Evolutionary conservation across 1,139 yeast species (phyloP).

Genomic region (Suhomyces chickasaworum): DNA sequence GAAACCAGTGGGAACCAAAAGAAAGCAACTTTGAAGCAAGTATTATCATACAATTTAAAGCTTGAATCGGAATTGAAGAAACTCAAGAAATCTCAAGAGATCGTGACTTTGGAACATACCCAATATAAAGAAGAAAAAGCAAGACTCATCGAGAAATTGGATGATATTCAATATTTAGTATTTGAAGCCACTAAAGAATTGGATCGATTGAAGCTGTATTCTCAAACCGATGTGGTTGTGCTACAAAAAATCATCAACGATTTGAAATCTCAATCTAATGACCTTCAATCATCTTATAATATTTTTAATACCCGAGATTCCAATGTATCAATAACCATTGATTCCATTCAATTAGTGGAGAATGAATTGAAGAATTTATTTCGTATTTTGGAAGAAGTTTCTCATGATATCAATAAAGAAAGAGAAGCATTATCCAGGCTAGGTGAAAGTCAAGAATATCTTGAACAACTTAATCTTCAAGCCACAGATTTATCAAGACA

Average conservation of each 20-base stretch:
- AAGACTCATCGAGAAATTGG: conserved; percentile 55
- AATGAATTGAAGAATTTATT: conserved; percentile 55
- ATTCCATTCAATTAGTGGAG: conserved; percentile 58
- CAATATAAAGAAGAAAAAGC: conserved; percentile 66
- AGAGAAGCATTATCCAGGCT: conserved; percentile 45
- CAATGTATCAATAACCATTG: conserved; percentile 57
- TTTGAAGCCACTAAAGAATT: conserved; percentile 60
- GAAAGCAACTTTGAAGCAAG: conserved; percentile 43
- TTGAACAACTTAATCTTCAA: conserved; percentile 46
- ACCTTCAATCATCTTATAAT: conserved; percentile 34
- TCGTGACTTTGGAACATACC: conserved; percentile 63
- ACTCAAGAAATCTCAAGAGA: conserved; percentile 65
- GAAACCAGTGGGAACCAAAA: conserved; percentile 25
- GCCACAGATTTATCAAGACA: conserved; percentile 53
- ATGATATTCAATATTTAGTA: conserved; percentile 55
- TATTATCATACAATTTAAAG: conserved; percentile 57
- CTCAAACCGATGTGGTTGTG: conserved; percentile 62
- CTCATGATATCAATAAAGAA: conserved; percentile 51
- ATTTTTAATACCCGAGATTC: conserved; percentile 51
- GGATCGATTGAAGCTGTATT: conserved; percentile 60
- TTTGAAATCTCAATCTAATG: conserved; percentile 49
- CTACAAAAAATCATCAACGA: conserved; percentile 58
- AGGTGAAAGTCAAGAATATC: conserved; percentile 46
- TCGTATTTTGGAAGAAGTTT: conserved; percentile 59
- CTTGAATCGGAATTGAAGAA: conserved; percentile 65